Conservation (phyloP, 2,329 filamentous ascomycete species). For the Alternaria ethzedia region DNA sequence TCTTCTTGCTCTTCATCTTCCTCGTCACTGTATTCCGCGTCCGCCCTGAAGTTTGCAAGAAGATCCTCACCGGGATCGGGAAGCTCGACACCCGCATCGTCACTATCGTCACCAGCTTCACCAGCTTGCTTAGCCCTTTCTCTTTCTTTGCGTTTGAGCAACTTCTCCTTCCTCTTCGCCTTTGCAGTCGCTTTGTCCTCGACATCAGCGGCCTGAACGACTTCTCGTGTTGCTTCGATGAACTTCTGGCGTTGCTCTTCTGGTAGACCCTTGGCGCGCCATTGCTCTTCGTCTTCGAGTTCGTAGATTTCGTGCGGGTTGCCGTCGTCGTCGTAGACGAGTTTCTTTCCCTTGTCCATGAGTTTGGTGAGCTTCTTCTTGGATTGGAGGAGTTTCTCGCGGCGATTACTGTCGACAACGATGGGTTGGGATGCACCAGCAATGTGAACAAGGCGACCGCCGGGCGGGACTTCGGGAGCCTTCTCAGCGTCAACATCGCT, state of each 20-base stretch:
- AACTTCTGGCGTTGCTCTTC: slow-evolving; percentile 79
- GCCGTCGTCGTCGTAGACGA: slow-evolving; percentile 93
- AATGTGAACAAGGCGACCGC: slow-evolving; percentile 67
- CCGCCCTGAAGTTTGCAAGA: slow-evolving; percentile 53
- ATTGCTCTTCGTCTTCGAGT: slow-evolving; percentile 83
- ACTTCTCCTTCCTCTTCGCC: slow-evolving; percentile 78
- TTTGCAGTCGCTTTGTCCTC: slow-evolving; percentile 82
- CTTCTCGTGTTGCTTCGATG: slow-evolving; percentile 74
- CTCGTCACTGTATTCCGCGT: slow-evolving; percentile 48
- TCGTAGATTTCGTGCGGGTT: slow-evolving; percentile 85
- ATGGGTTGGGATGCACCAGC: slow-evolving; percentile 72
- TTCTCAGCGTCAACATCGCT: slow-evolving; percentile 54
- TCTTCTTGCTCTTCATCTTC: slow-evolving; percentile 51
- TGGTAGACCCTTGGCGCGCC: slow-evolving; percentile 75
- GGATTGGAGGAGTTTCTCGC: slow-evolving; percentile 91
- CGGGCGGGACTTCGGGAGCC: slow-evolving; percentile 43
- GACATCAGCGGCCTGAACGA: slow-evolving; percentile 76
- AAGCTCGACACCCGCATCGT: slow-evolving; percentile 33
- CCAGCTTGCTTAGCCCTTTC: slow-evolving; percentile 58
- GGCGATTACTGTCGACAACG: slow-evolving; percentile 90
- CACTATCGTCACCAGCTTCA: slow-evolving; percentile 21
- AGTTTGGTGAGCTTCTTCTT: slow-evolving; percentile 94
- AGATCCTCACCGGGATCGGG: slow-evolving; percentile 46
- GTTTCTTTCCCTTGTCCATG: slow-evolving; percentile 82
- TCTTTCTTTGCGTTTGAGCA: slow-evolving; percentile 73